A percentile compares a stretch with the other conserved stretches of the same genome.
Conservation (phyloP, 441 rosid species). For the Francoa sonchifolia region DNA sequence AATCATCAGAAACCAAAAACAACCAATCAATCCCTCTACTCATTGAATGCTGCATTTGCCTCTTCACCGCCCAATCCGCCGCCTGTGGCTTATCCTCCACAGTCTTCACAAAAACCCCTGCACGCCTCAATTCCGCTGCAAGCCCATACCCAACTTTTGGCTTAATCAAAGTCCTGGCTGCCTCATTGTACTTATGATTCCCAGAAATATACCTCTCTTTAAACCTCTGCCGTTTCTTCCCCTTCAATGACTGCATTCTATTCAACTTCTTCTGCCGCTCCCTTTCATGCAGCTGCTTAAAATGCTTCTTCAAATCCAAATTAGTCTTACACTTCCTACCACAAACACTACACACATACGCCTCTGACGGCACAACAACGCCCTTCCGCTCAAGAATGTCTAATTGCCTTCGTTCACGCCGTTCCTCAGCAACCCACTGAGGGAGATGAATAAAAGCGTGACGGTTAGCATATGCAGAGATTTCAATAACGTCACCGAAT, state of each 20-base stretch:
- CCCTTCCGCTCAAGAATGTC: conserved; percentile 68
- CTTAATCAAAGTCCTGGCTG: conserved; percentile 46
- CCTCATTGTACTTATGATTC: conserved; percentile 63
- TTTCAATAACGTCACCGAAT: conserved; percentile 58
- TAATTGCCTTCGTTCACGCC: conserved; percentile 40
- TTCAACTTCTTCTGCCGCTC: conserved; percentile 78
- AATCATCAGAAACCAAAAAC: conserved; percentile 75
- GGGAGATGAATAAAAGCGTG: conserved; percentile 84
- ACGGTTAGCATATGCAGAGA: conserved; percentile 81
- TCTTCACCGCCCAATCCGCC: conserved; percentile 92
- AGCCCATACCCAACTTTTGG: conserved; percentile 72
- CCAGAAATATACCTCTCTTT: conserved; percentile 58
- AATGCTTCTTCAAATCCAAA: conserved; percentile 65
- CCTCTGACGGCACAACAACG: conserved; percentile 19
- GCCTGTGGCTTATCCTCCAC: conserved; percentile 94
- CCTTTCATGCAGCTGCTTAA: conserved; percentile 77
- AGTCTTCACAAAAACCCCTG: conserved; percentile 70
- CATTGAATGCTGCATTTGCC: conserved; percentile 82
- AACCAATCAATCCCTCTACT: conserved; percentile 77
- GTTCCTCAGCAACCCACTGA: conserved; percentile 54
- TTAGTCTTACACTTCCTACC: conserved; percentile 77
- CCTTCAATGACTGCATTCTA: conserved; percentile 61
- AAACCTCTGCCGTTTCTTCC: conserved; percentile 64
- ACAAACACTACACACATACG: conserved; percentile 59
- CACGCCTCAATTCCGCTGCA: conserved; percentile 59